Conservation (phyloP, 257 asterid genomes). For the Ehretia macrophylla region DNA sequence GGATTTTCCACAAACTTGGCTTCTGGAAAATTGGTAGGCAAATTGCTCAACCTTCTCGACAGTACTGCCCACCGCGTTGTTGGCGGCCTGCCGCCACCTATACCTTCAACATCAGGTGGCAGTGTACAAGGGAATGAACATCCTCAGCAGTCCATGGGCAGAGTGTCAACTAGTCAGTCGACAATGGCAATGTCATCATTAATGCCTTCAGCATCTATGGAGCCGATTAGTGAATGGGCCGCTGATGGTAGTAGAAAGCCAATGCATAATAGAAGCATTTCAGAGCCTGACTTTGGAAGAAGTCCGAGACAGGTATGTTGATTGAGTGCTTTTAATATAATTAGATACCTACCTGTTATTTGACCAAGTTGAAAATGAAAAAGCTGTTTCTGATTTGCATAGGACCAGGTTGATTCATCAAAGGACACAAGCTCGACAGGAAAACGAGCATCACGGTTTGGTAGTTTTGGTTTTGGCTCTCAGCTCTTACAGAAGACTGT, state of each 20-base stretch:
- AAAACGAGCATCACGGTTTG: conserved; percentile 57
- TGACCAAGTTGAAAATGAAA: not conserved
- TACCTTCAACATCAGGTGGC: conserved; percentile 32
- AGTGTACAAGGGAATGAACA: conserved; percentile 40
- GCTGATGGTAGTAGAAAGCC: conserved; percentile 45
- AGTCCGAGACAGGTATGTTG: conserved; percentile 81
- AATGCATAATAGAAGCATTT: conserved; percentile 80
- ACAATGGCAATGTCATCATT: conserved; percentile 94
- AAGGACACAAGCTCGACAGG: conserved; percentile 61
- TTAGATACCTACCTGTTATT: too few species aligned
- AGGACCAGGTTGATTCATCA: conserved; percentile 64
- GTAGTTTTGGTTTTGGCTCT: conserved; percentile 55
- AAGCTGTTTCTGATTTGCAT: conserved; percentile 9
- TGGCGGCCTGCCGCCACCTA: conserved; percentile 68
- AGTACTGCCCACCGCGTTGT: conserved; percentile 28
- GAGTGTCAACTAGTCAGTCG: conserved; percentile 87
- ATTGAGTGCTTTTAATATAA: not conserved
- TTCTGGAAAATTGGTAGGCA: conserved; percentile 68
- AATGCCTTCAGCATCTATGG: conserved; percentile 59
- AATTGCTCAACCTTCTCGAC: conserved; percentile 77
- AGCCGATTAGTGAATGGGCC: conserved; percentile 61
- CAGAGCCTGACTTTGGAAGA: conserved; percentile 97
- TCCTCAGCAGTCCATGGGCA: conserved; percentile 43
- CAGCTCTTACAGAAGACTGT: conserved; percentile 41
- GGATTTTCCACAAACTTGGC: conserved; percentile 89